A percentile compares a stretch with the other conserved stretches of the same genome.
Conservation (phyloP, 352 stramenopile species). For the Phytophthora chlamydospora region DNA sequence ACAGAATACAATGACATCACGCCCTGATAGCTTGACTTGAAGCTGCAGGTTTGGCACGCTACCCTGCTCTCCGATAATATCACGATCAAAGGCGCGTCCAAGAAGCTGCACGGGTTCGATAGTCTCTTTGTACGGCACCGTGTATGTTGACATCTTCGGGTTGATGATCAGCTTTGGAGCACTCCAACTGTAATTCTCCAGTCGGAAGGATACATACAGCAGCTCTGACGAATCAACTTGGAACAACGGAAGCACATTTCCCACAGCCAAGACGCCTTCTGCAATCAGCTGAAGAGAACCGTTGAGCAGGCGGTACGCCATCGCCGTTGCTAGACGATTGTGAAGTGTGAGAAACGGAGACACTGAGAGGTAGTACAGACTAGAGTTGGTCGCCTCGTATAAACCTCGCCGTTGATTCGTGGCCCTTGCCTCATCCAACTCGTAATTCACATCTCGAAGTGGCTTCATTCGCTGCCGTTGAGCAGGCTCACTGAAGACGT, state of each 20-base stretch:
- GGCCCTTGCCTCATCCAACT: slow-evolving; percentile 79
- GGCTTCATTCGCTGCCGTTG: slow-evolving; percentile 62
- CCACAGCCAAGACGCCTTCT: slow-evolving; percentile 85
- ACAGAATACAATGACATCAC: slow-evolving; percentile 87
- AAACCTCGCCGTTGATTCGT: slow-evolving; percentile 78
- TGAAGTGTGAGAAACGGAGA: slow-evolving; percentile 86
- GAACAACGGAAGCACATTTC: slow-evolving; percentile 84
- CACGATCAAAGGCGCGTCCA: slow-evolving; percentile 71
- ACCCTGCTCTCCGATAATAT: slow-evolving; percentile 70
- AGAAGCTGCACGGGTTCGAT: slow-evolving; percentile 75
- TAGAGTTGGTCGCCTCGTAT: slow-evolving; percentile 88
- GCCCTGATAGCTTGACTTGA: slow-evolving; percentile 79
- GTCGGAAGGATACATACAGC: slow-evolving; percentile 82
- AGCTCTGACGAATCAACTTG: slow-evolving; percentile 71
- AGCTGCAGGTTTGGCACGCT: slow-evolving; percentile 85
- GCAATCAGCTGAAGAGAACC: slow-evolving; percentile 83
- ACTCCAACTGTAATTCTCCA: slow-evolving; percentile 92
- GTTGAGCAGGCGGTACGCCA: slow-evolving; percentile 87
- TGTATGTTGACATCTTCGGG: slow-evolving; percentile 68
- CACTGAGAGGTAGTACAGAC: slow-evolving; percentile 83
- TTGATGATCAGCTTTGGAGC: slow-evolving; percentile 80
- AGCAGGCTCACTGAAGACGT: slow-evolving; percentile 67
- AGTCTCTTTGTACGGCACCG: slow-evolving; percentile 80
- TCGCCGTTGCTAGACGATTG: slow-evolving; percentile 80
- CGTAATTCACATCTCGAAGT: slow-evolving; percentile 75